Conservation (phyloP, 177 flowering plant species). For the Vitis hybrid region DNA sequence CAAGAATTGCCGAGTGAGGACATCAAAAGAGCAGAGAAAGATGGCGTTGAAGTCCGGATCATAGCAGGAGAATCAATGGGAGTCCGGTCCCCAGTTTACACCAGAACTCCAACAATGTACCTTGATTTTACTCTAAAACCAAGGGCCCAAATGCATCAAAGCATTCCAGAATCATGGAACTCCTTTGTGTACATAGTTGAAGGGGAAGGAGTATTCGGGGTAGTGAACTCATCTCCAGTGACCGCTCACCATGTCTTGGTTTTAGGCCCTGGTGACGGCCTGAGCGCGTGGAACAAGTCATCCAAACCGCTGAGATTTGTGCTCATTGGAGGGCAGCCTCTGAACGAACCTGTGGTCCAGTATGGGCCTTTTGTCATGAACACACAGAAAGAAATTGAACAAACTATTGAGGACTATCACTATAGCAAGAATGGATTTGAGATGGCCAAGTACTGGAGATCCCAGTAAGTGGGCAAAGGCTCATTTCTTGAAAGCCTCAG, state of each 20-base stretch:
- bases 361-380: conserved; percentile 81
- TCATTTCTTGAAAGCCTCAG: not conserved
- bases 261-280: conserved; percentile 69
- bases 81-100: conserved; percentile 63
- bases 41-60: conserved; percentile 72
- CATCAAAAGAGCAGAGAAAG: conserved; percentile 53
- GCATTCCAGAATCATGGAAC: conserved; percentile 74
- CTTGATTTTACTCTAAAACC: conserved; percentile 76
- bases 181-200: conserved; percentile 68
- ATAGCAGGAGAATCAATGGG: conserved; percentile 94
- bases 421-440: conserved; percentile 59
- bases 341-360: conserved; percentile 81
- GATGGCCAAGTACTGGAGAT: conserved; percentile 52
- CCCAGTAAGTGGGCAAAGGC: conserved; percentile 23
- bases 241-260: conserved; percentile 62
- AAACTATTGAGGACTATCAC: conserved; percentile 58
- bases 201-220: conserved; percentile 78
- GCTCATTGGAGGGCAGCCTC: conserved; percentile 69
- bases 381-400: conserved; percentile 63
- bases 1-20: conserved; percentile 62
- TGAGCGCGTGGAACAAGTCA: conserved; percentile 73
- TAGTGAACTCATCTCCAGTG: conserved; percentile 36
- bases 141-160: conserved; percentile 55
- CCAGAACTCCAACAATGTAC: conserved; percentile 84
- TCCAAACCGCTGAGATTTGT: conserved; percentile 53